Percentiles rank a stretch among this genome's conserved stretches.
phyloP scores from a whole-genome alignment of 2,329 filamentous ascomycete genomes.

The Botrytis fabae region DNA sequence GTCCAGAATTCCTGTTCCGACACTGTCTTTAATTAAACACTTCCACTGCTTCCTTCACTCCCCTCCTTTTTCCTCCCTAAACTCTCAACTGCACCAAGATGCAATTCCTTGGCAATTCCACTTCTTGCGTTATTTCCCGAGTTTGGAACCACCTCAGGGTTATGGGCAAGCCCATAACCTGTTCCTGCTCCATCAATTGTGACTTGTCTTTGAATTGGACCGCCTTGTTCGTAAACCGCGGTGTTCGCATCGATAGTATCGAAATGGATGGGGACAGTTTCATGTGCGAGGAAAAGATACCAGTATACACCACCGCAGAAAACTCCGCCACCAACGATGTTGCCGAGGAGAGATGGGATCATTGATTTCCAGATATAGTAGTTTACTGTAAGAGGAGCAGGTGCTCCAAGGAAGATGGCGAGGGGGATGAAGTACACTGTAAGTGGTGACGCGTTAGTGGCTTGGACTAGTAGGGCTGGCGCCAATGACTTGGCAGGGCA shows the following conservation, averaged over 20 bases:
- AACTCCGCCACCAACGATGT: slow-evolving; percentile 53
- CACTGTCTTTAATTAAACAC: neutral
- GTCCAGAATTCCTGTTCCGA: neutral
- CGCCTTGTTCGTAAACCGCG: slow-evolving; percentile 31
- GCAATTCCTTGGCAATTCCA: slow-evolving; percentile 31
- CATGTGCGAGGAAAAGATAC: slow-evolving; percentile 46
- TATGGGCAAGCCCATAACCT: slow-evolving; percentile 21
- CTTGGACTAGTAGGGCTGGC: neutral
- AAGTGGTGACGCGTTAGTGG: neutral
- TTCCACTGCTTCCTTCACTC: slow-evolving; percentile 8
- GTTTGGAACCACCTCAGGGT: slow-evolving; percentile 21
- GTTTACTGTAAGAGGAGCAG: slow-evolving; percentile 46
- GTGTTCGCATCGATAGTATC: slow-evolving; percentile 30
- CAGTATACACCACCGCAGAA: slow-evolving; percentile 54
- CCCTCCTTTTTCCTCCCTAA: slow-evolving; percentile 25
- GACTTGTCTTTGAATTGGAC: slow-evolving; percentile 27
- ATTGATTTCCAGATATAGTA: slow-evolving; percentile 60
- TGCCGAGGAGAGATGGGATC: slow-evolving; percentile 54
- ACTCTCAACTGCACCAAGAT: slow-evolving; percentile 26
- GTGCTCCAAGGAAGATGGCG: slow-evolving; percentile 51
- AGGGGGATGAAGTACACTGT: slow-evolving; percentile 51
- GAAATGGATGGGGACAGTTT: slow-evolving; percentile 36
- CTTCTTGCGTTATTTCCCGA: slow-evolving; percentile 28
- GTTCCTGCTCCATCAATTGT: slow-evolving; percentile 28
- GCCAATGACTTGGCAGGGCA: slow-evolving; percentile 17